Base-by-base conservation (phyloP, 1,284 basidiomycete genomes). In the Cutaneotrichosporon cavernicola region DNA sequence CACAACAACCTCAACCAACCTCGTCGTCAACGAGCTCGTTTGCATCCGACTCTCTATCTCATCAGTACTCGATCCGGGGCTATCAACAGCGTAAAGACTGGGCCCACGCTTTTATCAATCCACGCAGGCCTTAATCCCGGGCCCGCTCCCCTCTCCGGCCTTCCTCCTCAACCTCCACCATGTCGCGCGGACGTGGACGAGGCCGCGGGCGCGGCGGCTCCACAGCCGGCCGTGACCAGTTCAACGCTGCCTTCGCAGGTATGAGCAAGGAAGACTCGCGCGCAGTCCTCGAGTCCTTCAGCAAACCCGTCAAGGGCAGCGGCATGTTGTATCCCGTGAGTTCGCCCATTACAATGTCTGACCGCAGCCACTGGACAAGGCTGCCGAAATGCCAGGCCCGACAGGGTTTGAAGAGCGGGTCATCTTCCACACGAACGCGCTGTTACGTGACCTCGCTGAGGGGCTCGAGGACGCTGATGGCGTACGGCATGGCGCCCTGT, bases 321-420 rank as follows among this genome's bases (percentile, higher is more conserved):
- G 73, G 73, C 3, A 73, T 73, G 65, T 63, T 78, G 46, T 80
- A 78, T 63, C 77, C 77, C 21, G 78, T 80, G 61, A 69, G 78
- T 5, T 26, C 21, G 34, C 30, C 10, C 30, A 21, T 0, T 14
- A 9, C 13, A n/a, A 47, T 14, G 18, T 7, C 53, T 61, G 32
- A 38, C 57, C 9, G 22, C 63, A 77, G 72, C 75, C 74, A 14
- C 62, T 73, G 16, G 72, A 73, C 18, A 69, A 70, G 53, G 65
- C 64, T 14, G 64, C 72, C 10, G 73, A 73, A 52, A 64, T 73
- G 14, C 67, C 72, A 6, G 70, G 64, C 1, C 70, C 72, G 18
- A 68, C 70, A 2, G 56, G 62, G 5, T 61, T 72, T 16, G 74
- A 76, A 56, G 58, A 65, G 11, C 51, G 66, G 7, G 65, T 71